Conservation (phyloP, 257 asterid species). For the Forsythia suspensa region DNA sequence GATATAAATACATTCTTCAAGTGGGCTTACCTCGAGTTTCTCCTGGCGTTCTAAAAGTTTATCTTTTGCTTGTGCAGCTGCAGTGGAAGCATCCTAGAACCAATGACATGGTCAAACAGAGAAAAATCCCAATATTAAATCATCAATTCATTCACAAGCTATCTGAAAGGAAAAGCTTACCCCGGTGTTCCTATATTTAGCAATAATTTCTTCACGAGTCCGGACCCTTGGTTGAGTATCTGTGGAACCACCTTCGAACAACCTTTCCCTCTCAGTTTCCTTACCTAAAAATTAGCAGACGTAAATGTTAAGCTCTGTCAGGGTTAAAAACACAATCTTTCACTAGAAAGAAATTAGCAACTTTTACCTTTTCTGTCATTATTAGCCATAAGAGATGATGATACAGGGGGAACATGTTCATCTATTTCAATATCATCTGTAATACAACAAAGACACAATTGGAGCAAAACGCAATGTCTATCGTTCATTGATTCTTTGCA, state of each 20-base stretch:
- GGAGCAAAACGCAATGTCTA: slow-evolving; percentile 16
- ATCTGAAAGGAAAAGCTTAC: slow-evolving; percentile 38
- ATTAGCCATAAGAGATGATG: slow-evolving; percentile 40
- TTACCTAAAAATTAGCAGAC: slow-evolving; percentile 38
- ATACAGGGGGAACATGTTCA: slow-evolving; percentile 50
- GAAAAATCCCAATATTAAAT: slow-evolving; percentile 19
- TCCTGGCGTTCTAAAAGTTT: slow-evolving; percentile 85
- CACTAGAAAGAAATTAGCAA: slow-evolving; percentile 9
- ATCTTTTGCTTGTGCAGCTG: slow-evolving; percentile 79
- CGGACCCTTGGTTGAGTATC: slow-evolving; percentile 63
- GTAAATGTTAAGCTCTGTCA: slow-evolving; percentile 11
- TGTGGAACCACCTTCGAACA: slow-evolving; percentile 72
- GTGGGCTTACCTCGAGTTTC: slow-evolving; percentile 75
- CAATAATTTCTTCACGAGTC: slow-evolving; percentile 91
- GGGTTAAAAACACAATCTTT: slow-evolving; percentile 10
- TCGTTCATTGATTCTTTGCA: not conserved
- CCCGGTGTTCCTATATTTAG: slow-evolving; percentile 80
- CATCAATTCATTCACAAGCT: slow-evolving; percentile 16
- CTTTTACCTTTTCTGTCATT: slow-evolving; percentile 49
- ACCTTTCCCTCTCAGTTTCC: slow-evolving; percentile 58
- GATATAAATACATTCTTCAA: not conserved
- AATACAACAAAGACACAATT: slow-evolving; percentile 17
- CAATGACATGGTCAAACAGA: slow-evolving; percentile 19
- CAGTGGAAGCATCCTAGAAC: slow-evolving; percentile 73
- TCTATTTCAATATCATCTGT: slow-evolving; percentile 78